Evolutionary conservation across 2,329 filamentous ascomycete species (phyloP), one percentile per base, ranked within the genome.

Genomic region (Fusarium ramigenum): DNA sequence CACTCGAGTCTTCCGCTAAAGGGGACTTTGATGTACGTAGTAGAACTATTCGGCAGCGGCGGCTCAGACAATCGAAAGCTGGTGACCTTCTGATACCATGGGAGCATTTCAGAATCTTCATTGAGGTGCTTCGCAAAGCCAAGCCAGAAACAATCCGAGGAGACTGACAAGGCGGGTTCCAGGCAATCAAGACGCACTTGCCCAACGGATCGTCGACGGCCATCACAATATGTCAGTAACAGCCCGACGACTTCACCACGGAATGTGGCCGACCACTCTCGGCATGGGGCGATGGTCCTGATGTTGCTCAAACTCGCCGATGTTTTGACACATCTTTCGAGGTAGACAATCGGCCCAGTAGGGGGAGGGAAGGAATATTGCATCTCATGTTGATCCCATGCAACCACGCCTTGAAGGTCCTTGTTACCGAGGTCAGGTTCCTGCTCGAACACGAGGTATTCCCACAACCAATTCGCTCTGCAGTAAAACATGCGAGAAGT

Each of bases 91-190:
- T 4, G 1, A 11, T 40, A 0, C 19, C 36, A 11, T 21, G 46
- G 32, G 32, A 32, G 30, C 4, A 4, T 12, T 12, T 32, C 10
- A 12, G 30, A 12, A 32, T 32, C 30, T 11, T 32, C 30, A 11
- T 32, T 32, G 30, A 12, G 10, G 30, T 12, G 30, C 30, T 32
- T 32, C 30, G 30, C 30, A 32, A 32, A 32, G 32, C 32, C 43
- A 11, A 63, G 23, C 53, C 53, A 63, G 28, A 59, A 43, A 1
- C 6, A 1, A n/a, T 28, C 4, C 2, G 47, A 43, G 7, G 1
- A 18, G 7, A 54, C 21, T 4, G 4, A 0, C 14, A 18, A n/a
- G 1, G 39, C 30, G 1, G n/a, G 4, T 0, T 25, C 39, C 0
- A 53, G 37, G 4, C 2, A 54, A 40, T 61, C 59, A 0, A 61